These are phyloP conservation scores for Alternaria arborescens DNA, from an alignment of 2,329 filamentous ascomycete species.

Conservation along the genomic window DNA sequence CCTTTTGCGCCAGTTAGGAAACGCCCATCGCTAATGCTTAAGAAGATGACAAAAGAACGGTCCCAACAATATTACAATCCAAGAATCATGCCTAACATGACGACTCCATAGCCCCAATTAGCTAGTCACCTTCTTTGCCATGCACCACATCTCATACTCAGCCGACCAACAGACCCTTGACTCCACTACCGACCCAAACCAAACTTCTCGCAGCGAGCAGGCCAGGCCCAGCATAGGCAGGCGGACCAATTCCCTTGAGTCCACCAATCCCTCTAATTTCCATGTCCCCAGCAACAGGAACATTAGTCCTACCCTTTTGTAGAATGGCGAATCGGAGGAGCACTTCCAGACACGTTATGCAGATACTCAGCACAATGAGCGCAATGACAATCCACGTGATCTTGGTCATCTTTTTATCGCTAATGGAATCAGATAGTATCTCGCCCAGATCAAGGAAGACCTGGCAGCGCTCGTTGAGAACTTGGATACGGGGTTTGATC, in stretches of 20 bases:
- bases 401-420: conserved; percentile 91
- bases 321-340: conserved; percentile 74
- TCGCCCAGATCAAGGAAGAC: conserved; percentile 97
- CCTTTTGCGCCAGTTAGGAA: not conserved
- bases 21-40: conserved; percentile 2
- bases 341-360: conserved; percentile 91
- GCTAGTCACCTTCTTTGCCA: not conserved
- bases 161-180: conserved; percentile 25
- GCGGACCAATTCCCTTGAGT: conserved; percentile 20
- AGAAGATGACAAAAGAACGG: not conserved
- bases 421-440: conserved; percentile 90
- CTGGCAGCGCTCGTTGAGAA: conserved; percentile 94
- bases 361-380: conserved; percentile 87
- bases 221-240: conserved; percentile 39
- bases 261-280: not conserved
- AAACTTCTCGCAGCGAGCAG: conserved; percentile 36
- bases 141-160: not conserved
- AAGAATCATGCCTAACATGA: not conserved
- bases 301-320: conserved; percentile 34
- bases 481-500: conserved; percentile 93
- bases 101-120: not conserved
- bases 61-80: not conserved
- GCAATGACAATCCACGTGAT: conserved; percentile 99
- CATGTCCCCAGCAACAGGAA: conserved; percentile 7
- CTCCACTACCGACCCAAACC: conserved; percentile 34